These are phyloP conservation scores for Naegleria lovaniensis DNA, from an alignment of 208 protist species.

Conservation along the genomic window DNA sequence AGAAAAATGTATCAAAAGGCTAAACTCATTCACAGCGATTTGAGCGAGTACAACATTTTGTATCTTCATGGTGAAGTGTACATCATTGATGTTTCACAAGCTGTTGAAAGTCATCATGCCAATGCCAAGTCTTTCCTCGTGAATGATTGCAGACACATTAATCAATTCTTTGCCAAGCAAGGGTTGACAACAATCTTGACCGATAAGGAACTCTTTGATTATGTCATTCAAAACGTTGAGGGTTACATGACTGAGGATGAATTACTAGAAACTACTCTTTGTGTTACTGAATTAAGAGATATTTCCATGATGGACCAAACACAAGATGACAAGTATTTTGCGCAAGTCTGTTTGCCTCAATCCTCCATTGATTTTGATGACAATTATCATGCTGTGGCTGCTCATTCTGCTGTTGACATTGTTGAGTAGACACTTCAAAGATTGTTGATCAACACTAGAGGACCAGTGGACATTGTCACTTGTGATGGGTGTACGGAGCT, in stretches of 20 bases:
- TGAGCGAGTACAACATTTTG: constrained; percentile 97
- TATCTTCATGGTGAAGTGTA: constrained; percentile 75
- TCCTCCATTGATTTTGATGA: background rate
- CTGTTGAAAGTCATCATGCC: constrained; percentile 96
- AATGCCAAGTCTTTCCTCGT: constrained; percentile 94
- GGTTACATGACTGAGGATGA: constrained; percentile 45
- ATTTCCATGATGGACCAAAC: background rate
- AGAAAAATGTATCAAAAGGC: constrained; percentile 84
- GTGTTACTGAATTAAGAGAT: constrained; percentile 24
- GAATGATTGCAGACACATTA: constrained; percentile 84
- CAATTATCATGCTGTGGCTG: background rate
- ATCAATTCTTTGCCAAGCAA: constrained; percentile 67
- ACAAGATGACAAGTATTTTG: background rate
- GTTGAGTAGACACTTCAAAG: background rate
- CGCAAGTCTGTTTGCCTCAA: background rate
- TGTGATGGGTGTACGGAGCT: too few species aligned
- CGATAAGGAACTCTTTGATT: constrained; percentile 65
- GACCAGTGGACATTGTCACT: too few species aligned
- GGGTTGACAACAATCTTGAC: constrained; percentile 47
- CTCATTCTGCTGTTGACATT: background rate
- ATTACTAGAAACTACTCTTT: constrained; percentile 45
- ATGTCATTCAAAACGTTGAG: constrained; percentile 54
- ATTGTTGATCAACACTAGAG: too few species aligned
- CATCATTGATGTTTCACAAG: constrained; percentile 98
- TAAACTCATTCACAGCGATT: constrained; percentile 95